phyloP scores from a whole-genome alignment of 805 yeast species.

The Grigorovia jiainica region DNA sequence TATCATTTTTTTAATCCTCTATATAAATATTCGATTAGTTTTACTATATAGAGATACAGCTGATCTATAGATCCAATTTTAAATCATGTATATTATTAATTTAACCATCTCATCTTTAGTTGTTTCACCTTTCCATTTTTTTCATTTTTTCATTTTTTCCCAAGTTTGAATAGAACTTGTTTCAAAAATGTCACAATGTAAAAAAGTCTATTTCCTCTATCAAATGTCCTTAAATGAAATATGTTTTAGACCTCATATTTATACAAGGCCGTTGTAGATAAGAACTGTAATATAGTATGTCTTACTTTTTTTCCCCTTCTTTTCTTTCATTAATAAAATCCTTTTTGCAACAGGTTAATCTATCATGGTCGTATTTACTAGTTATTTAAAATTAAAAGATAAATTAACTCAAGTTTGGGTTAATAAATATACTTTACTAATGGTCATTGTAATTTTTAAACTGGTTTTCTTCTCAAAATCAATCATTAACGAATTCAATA shows the following conservation, averaged over 20 bases:
- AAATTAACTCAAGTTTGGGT: slow-evolving; percentile 56
- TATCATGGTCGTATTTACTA: slow-evolving; percentile 9
- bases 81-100: slow-evolving; percentile 1
- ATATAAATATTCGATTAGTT: too few relatives aligned
- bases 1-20: too few relatives aligned
- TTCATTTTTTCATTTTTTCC: background rate
- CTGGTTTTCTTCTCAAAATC: slow-evolving; percentile 46
- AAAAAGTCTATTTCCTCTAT: too few relatives aligned
- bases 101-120: background rate
- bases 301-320: too few relatives aligned
- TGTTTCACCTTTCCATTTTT: background rate
- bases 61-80: too few relatives aligned
- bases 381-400: slow-evolving; percentile 42
- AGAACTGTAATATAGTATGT: too few relatives aligned
- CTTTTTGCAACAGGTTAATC: slow-evolving; percentile 31
- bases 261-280: too few relatives aligned
- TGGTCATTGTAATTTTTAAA: slow-evolving; percentile 50
- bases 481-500: slow-evolving; percentile 34
- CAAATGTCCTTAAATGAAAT: too few relatives aligned
- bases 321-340: too few relatives aligned
- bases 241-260: too few relatives aligned
- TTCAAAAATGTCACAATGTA: slow-evolving; percentile 1
- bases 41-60: background rate
- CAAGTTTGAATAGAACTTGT: background rate
- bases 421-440: slow-evolving; percentile 51